Evolutionary conservation across 305 asterid genomes (phyloP).

Genomic region (Solanum chacoense): DNA sequence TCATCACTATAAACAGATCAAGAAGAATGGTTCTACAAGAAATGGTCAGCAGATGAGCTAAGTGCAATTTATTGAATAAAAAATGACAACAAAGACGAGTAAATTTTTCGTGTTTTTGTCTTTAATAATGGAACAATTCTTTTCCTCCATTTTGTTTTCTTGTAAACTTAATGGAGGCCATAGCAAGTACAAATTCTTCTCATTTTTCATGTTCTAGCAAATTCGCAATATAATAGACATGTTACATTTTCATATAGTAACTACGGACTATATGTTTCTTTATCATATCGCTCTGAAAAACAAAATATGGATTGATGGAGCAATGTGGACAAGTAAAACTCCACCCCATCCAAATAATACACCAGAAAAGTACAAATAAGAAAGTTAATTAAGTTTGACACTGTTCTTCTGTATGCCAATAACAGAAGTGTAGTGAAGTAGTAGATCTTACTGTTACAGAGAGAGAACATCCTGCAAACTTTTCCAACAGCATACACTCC

Average conservation of each 20-base stretch:
- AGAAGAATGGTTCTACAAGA: slow-evolving; percentile 46
- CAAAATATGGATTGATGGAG: neutral
- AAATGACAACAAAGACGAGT: neutral
- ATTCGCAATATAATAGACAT: neutral
- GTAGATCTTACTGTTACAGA: neutral
- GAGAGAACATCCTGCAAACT: neutral
- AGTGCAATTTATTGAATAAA: neutral
- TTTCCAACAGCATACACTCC: neutral
- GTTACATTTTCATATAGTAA: neutral
- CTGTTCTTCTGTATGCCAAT: neutral
- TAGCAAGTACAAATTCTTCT: neutral
- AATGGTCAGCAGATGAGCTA: slow-evolving; percentile 9
- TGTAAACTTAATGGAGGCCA: neutral
- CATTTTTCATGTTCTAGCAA: neutral
- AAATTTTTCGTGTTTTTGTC: neutral
- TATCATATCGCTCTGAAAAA: neutral
- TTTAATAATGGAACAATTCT: neutral
- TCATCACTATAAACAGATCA: slow-evolving; percentile 56
- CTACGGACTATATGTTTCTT: neutral
- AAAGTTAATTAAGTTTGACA: neutral
- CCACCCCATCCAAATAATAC: neutral
- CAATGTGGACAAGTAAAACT: neutral
- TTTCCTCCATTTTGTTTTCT: neutral
- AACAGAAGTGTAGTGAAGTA: neutral
- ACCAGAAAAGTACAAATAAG: neutral